A percentile compares a stretch with the other conserved stretches of the same genome.
These are phyloP conservation scores for Pseudocercospora cruenta DNA, from an alignment of 2,329 filamentous ascomycete genomes.

Conservation along the genomic window DNA sequence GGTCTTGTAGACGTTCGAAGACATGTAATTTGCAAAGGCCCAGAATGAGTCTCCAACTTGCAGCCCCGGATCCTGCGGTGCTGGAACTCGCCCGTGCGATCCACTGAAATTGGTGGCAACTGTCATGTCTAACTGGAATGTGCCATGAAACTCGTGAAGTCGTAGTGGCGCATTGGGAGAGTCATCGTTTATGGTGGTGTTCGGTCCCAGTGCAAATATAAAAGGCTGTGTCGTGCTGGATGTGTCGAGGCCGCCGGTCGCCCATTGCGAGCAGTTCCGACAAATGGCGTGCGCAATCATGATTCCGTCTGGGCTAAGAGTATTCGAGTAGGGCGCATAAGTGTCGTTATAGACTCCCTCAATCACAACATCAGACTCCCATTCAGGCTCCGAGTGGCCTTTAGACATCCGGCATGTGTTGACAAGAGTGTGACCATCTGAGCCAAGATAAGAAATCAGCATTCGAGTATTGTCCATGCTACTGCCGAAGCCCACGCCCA, in stretches of 20 bases:
- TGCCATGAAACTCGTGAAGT: constrained; percentile 44
- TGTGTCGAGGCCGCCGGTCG: constrained; percentile 41
- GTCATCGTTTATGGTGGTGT: constrained; percentile 35
- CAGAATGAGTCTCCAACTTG: constrained; percentile 28
- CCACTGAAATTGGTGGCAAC: constrained; percentile 38
- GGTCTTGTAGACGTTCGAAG: constrained; percentile 31
- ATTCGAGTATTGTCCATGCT: constrained; percentile 50
- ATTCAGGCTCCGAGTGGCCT: constrained; percentile 43
- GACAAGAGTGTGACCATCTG: constrained; percentile 40
- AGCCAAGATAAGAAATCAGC: constrained; percentile 49
- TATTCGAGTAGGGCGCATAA: constrained; percentile 38
- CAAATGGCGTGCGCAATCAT: constrained; percentile 43
- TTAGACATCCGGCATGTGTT: constrained; percentile 43
- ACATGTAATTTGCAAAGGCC: constrained; percentile 32
- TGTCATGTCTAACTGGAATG: constrained; percentile 47
- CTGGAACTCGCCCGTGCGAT: constrained; percentile 43
- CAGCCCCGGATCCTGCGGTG: constrained; percentile 31
- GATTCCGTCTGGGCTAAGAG: constrained; percentile 29
- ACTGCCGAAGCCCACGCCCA: constrained; percentile 48
- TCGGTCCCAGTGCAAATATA: constrained; percentile 48
- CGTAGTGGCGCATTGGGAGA: constrained; percentile 40
- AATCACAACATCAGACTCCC: constrained; percentile 35
- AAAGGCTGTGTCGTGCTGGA: constrained; percentile 42
- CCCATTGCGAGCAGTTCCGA: constrained; percentile 45
- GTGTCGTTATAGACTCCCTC: constrained; percentile 39